These are phyloP conservation scores for Alternaria sp. DNA, from an alignment of 2,329 filamentous ascomycete species.

Conservation along the genomic window DNA sequence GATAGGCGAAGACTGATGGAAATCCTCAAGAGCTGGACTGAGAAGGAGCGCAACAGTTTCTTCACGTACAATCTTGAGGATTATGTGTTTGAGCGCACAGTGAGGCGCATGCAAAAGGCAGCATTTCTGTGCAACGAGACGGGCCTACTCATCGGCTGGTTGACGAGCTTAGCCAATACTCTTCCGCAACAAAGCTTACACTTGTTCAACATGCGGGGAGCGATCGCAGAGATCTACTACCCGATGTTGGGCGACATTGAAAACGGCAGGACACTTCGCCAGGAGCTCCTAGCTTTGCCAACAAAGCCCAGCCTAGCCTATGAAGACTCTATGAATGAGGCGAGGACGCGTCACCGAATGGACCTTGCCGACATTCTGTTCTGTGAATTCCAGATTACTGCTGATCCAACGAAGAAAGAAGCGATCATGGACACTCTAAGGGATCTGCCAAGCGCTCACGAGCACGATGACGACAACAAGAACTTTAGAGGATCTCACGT, in stretches of 20 bases:
- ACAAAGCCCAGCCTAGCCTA: neutral
- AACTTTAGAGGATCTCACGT: neutral
- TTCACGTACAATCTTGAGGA: neutral
- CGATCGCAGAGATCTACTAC: neutral
- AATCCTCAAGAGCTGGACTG: neutral
- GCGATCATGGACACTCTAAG: neutral
- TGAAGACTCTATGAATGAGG: neutral
- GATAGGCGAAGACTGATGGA: neutral
- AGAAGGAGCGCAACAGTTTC: neutral
- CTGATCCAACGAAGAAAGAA: neutral
- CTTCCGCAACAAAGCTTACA: neutral
- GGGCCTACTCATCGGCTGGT: neutral
- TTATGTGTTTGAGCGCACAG: no score
- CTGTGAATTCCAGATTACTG: neutral
- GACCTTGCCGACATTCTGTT: neutral
- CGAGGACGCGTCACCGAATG: neutral
- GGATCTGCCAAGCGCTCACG: neutral
- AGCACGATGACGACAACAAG: neutral
- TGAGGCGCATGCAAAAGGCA: neutral
- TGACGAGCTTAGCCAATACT: neutral
- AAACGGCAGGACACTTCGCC: neutral
- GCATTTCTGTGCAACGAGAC: neutral
- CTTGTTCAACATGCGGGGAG: neutral
- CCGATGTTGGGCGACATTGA: neutral
- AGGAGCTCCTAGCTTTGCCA: neutral